Evolutionary conservation across 768 basidiomycete species (phyloP).

Genomic region (Gyrodon lividus): DNA sequence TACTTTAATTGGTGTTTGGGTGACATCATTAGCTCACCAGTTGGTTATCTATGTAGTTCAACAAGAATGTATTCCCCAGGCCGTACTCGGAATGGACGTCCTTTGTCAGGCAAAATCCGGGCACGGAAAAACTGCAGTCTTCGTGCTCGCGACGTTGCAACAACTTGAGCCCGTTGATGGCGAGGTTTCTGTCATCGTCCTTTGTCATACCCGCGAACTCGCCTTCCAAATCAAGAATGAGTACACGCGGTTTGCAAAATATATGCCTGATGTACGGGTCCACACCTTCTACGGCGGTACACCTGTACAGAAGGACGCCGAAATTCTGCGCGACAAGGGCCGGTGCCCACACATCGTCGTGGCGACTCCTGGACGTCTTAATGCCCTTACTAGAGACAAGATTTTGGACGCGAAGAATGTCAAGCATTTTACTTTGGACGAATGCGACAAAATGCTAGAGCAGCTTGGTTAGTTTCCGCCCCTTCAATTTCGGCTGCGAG

Average conservation of each 20-base stretch:
- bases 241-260: conserved; percentile 98
- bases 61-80: conserved; percentile 99
- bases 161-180: conserved; percentile 98
- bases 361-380: conserved; percentile 95
- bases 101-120: conserved; percentile 99
- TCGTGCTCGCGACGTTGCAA: conserved; percentile 96
- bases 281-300: conserved; percentile 98
- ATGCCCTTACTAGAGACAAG: conserved; percentile 95
- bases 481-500: conserved; percentile 68
- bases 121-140: conserved; percentile 98
- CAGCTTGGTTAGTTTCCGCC: conserved; percentile 95
- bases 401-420: conserved; percentile 91
- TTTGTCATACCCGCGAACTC: conserved; percentile 98
- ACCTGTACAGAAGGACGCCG: conserved; percentile 89
- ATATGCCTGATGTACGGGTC: conserved; percentile 98
- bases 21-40: conserved; percentile 1
- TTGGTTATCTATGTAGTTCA: conserved; percentile 60
- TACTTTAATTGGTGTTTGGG: conserved; percentile 30
- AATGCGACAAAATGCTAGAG: conserved; percentile 99
- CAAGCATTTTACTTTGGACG: conserved; percentile 99
- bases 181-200: conserved; percentile 95
- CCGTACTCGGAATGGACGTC: conserved; percentile 98
- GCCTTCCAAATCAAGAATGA: conserved; percentile 99
- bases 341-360: conserved; percentile 99
- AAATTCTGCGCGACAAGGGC: conserved; percentile 89